Percentiles rank a stretch among this genome's conserved stretches.
Conservation (phyloP, 148 eudicot species). For the Rhododendron henanense region DNA sequence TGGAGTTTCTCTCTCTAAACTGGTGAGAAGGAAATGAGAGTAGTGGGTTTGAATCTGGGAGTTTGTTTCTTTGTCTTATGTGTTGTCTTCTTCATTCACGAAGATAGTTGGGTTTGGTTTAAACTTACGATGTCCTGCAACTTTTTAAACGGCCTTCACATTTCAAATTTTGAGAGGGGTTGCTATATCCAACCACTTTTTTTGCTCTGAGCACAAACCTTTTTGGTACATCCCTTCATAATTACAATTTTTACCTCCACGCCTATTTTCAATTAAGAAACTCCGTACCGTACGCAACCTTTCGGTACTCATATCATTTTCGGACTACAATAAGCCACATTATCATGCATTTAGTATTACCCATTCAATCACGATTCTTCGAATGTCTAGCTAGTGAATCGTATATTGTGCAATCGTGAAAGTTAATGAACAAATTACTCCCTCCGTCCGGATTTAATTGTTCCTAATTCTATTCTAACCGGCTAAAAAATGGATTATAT, state of each 20-base stretch:
- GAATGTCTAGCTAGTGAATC: background rate
- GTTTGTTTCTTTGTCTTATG: background rate
- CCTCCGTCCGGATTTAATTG: too few species aligned
- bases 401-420: too few species aligned
- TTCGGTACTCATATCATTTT: too few species aligned
- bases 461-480: too few species aligned
- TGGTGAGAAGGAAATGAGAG: constrained; percentile 6
- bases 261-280: background rate
- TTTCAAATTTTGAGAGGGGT: background rate
- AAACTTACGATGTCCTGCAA: background rate
- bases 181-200: background rate
- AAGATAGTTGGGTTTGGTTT: background rate
- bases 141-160: constrained; percentile 15
- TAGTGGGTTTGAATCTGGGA: background rate
- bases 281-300: too few species aligned
- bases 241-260: background rate
- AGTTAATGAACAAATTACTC: too few species aligned
- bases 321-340: too few species aligned
- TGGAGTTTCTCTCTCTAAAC: background rate
- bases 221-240: background rate
- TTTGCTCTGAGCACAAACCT: background rate
- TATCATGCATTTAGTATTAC: background rate
- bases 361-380: background rate
- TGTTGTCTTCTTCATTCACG: background rate
- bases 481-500: too few species aligned